Evolutionary conservation across 2,329 filamentous ascomycete genomes (phyloP).

Genomic region (Fusarium mexicanum): DNA sequence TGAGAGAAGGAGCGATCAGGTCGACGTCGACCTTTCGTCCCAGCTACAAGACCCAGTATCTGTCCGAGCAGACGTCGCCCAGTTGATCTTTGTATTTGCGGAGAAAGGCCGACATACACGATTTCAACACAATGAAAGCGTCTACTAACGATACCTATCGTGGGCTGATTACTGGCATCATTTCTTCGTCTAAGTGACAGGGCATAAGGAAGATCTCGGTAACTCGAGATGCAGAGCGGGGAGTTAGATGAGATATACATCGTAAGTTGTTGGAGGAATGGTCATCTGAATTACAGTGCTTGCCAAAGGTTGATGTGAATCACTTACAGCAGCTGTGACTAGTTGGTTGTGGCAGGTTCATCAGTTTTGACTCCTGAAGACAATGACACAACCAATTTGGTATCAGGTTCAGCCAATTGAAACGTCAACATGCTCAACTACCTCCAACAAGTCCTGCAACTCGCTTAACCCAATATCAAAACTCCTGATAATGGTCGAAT

Average conservation of each 20-base stretch:
- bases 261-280: neutral
- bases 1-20: constrained; percentile 27
- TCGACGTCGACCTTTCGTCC: constrained; percentile 27
- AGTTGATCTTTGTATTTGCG: constrained; percentile 25
- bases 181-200: neutral
- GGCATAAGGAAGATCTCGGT: constrained; percentile 23
- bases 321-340: neutral
- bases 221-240: constrained; percentile 9
- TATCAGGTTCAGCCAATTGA: neutral
- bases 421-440: neutral
- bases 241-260: neutral
- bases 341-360: neutral
- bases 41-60: constrained; percentile 13
- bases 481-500: constrained; percentile 4
- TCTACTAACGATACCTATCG: constrained; percentile 22
- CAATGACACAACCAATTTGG: neutral
- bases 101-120: constrained; percentile 19
- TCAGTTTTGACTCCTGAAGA: neutral
- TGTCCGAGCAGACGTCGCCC: constrained; percentile 20
- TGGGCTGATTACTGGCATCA: constrained; percentile 41
- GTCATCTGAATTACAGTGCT: constrained; percentile 27
- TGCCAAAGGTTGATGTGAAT: constrained; percentile 14
- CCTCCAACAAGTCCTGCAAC: neutral
- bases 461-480: constrained; percentile 7
- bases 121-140: constrained; percentile 17